Base-by-base conservation (phyloP, 192 early-diverging fungal species). In the Coemansia erecta region DNA sequence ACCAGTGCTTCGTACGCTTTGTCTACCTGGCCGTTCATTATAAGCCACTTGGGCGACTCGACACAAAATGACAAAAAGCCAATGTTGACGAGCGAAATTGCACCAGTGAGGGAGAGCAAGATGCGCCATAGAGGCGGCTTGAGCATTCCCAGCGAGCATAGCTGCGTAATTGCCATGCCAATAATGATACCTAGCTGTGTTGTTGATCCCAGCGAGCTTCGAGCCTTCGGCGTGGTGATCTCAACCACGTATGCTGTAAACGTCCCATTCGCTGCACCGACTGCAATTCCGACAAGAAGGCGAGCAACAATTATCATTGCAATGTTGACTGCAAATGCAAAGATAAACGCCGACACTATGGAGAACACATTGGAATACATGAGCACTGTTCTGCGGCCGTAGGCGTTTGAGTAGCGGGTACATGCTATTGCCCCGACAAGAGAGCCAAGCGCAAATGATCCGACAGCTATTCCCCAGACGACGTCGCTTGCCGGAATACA, bases 31-130 rank as follows among this genome's bases (percentile, higher is more conserved):
- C 79, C 80, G 39, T 84, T 76, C 45, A 82, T 82, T 22, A 83
- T 72, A n/a, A 90, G 72, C 70, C 83, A 90, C 33, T 81, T 82
- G 6, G 93, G 93, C 19, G 86, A 86, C 53, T 94, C 93, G 39
- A 89, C 90, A 40, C 86, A 87, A 35, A 81, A 78, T 0, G 68
- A 72, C 19, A 93, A 61, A 50, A 89, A 10, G 7, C n/a, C 50
- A 40, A 77, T 73, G 22, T 60, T 64, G 8, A 80, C 15, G 11
- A 88, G 56, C 7, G 84, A 73, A 15, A 89, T 79, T 11, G 86
- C 42, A 8, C 73, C 81, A 2, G 84, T 82, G 3, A 90, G 44
- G 0, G 80, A 70, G 61, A 90, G 83, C 15, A 90, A 73, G 6
- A 84, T 22, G 41, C 93, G 80, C 93, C 93, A 94, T 2, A 83